A percentile compares a stretch with the other conserved stretches of the same genome.
phyloP scores from a whole-genome alignment of 2,329 filamentous ascomycete genomes.

The Chalaropsis ovoidea region DNA sequence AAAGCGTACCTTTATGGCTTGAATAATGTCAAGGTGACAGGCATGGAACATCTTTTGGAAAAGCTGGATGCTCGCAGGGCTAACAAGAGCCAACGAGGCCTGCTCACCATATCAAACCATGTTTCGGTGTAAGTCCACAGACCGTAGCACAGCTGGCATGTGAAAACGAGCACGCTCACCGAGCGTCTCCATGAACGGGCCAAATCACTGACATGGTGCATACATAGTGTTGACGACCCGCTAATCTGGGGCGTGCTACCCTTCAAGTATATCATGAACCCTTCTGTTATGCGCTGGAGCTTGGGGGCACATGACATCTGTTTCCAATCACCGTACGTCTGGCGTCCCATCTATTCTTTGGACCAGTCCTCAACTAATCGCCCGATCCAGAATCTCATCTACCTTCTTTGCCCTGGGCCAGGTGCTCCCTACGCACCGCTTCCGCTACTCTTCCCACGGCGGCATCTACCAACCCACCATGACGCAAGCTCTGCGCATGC shows the following conservation, averaged over 20 bases:
- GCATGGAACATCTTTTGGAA: slow-evolving; percentile 63
- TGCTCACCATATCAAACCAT: slow-evolving; percentile 58
- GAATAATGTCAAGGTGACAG: slow-evolving; percentile 65
- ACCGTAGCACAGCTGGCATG: not conserved
- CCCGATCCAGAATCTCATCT: slow-evolving; percentile 46
- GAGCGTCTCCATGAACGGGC: not conserved
- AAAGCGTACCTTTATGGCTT: slow-evolving; percentile 65
- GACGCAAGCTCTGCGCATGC: slow-evolving; percentile 70
- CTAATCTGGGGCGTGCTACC: slow-evolving; percentile 87
- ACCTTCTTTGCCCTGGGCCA: slow-evolving; percentile 84
- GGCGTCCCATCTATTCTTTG: not conserved
- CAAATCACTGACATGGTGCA: slow-evolving; percentile 12
- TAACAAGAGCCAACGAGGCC: slow-evolving; percentile 57
- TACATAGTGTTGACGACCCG: slow-evolving; percentile 74
- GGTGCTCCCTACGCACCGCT: slow-evolving; percentile 78
- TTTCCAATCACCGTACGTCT: slow-evolving; percentile 69
- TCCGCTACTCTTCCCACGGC: slow-evolving; percentile 65
- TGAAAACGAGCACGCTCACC: not conserved
- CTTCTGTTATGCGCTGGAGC: slow-evolving; percentile 72
- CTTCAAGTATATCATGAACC: slow-evolving; percentile 57
- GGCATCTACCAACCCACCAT: slow-evolving; percentile 87
- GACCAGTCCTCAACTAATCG: not conserved
- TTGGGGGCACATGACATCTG: slow-evolving; percentile 93
- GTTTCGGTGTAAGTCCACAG: slow-evolving; percentile 34
- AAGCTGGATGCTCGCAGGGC: slow-evolving; percentile 63